phyloP scores from a whole-genome alignment of 225 moss, liverwort and hornwort species.

The Neckera pumila region DNA sequence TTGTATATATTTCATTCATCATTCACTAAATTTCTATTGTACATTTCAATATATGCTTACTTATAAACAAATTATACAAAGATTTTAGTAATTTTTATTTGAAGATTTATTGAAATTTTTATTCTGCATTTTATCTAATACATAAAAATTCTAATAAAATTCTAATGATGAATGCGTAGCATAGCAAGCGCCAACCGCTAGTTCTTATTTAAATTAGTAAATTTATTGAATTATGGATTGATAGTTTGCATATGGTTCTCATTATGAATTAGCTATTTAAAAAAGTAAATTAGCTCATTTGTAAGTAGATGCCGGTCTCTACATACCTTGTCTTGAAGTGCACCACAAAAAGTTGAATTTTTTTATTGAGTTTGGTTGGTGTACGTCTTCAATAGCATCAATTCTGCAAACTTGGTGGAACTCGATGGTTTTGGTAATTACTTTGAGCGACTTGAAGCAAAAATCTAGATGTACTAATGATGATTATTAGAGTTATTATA shows the following conservation, averaged over 20 bases:
- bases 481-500: not conserved
- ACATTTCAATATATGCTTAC: too few relatives aligned
- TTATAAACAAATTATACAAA: too few relatives aligned
- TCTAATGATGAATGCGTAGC: too few relatives aligned
- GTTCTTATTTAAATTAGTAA: not conserved
- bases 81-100: too few relatives aligned
- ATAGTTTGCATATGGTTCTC: not conserved
- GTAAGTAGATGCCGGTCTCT: fast-evolving
- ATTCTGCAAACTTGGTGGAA: not conserved
- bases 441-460: not conserved
- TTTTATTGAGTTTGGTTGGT: not conserved
- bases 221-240: not conserved
- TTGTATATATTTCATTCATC: too few relatives aligned
- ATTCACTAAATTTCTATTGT: too few relatives aligned
- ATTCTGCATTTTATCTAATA: too few relatives aligned
- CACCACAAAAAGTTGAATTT: not conserved
- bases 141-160: too few relatives aligned
- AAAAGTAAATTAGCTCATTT: not conserved
- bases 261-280: not conserved
- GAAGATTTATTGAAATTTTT: too few relatives aligned
- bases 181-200: too few relatives aligned
- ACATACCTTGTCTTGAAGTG: not conserved
- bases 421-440: not conserved
- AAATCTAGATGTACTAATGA: not conserved
- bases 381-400: fast-evolving